phyloP scores from a whole-genome alignment of 2,329 filamentous ascomycete species.

The Botryosphaeria dothidea region DNA sequence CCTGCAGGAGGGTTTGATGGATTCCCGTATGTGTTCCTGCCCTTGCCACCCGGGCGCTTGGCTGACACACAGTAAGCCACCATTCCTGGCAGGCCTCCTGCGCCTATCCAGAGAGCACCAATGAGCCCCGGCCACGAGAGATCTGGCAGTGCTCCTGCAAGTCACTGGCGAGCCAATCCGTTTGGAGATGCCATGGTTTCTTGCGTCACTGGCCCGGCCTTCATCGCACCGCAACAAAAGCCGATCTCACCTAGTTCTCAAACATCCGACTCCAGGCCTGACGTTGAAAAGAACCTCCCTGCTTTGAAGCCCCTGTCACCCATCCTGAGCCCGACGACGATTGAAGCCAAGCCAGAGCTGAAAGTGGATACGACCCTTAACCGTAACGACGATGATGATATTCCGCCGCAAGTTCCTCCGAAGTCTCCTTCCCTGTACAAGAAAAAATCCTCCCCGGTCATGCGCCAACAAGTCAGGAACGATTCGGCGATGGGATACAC shows the following conservation, averaged over 20 bases:
- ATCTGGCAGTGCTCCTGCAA: slow-evolving; percentile 36
- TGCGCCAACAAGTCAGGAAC: slow-evolving; percentile 25
- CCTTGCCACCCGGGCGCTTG: not conserved
- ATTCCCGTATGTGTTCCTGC: slow-evolving; percentile 38
- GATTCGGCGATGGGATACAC: slow-evolving; percentile 3
- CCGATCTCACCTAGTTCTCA: slow-evolving; percentile 3
- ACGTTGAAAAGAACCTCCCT: not conserved
- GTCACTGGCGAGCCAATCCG: slow-evolving; percentile 37
- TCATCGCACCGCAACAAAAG: slow-evolving; percentile 22
- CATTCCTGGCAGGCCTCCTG: slow-evolving; percentile 40
- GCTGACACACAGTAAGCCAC: slow-evolving; percentile 32
- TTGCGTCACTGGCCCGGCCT: slow-evolving; percentile 39
- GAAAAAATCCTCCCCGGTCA: slow-evolving; percentile 34
- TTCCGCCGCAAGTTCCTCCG: slow-evolving; percentile 38
- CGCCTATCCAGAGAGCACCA: slow-evolving; percentile 31
- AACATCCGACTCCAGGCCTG: not conserved
- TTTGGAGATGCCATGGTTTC: slow-evolving; percentile 43
- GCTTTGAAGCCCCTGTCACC: slow-evolving; percentile 28
- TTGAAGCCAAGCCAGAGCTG: slow-evolving; percentile 29
- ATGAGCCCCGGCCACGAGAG: slow-evolving; percentile 36
- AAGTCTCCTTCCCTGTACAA: slow-evolving; percentile 37
- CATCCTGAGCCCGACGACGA: slow-evolving; percentile 37
- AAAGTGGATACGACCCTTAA: slow-evolving; percentile 33
- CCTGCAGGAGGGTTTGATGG: slow-evolving; percentile 38
- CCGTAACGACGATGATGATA: slow-evolving; percentile 25